Evolutionary conservation across 176 grass and related monocot species (phyloP).

Genomic region (Chloris gayana): DNA sequence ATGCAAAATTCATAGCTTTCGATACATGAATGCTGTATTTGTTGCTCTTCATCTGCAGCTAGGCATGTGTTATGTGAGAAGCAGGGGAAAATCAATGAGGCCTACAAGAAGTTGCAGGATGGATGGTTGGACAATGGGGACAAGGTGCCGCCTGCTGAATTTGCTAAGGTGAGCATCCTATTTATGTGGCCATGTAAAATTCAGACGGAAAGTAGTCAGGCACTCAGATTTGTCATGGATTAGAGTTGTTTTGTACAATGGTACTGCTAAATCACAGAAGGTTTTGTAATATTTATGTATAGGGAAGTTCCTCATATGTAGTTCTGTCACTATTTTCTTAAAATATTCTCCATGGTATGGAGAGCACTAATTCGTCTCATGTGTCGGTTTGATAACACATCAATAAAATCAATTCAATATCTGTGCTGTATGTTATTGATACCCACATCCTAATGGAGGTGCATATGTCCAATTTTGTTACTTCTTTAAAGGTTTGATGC

Average conservation of each 20-base stretch:
- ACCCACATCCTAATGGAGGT: neutral
- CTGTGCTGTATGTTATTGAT: neutral
- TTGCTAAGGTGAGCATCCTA: slow-evolving; percentile 63
- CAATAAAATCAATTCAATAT: neutral
- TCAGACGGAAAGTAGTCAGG: neutral
- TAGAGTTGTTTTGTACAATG: neutral
- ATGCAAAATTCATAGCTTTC: neutral
- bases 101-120: slow-evolving; percentile 96
- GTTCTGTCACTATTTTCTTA: neutral
- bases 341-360: neutral
- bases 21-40: slow-evolving; percentile 7
- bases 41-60: slow-evolving; percentile 49
- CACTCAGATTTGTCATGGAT: neutral
- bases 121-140: slow-evolving; percentile 93
- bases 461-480: neutral
- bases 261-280: neutral
- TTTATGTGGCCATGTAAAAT: neutral
- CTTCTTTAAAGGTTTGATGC: neutral
- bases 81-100: slow-evolving; percentile 97
- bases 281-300: neutral
- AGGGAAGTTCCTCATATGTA: too few species aligned
- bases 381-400: neutral
- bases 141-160: slow-evolving; percentile 92
- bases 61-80: slow-evolving; percentile 92
- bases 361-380: neutral